Evolutionary conservation across 2,329 filamentous ascomycete genomes (phyloP).

Genomic region (Aspergillus novofumigatus): DNA sequence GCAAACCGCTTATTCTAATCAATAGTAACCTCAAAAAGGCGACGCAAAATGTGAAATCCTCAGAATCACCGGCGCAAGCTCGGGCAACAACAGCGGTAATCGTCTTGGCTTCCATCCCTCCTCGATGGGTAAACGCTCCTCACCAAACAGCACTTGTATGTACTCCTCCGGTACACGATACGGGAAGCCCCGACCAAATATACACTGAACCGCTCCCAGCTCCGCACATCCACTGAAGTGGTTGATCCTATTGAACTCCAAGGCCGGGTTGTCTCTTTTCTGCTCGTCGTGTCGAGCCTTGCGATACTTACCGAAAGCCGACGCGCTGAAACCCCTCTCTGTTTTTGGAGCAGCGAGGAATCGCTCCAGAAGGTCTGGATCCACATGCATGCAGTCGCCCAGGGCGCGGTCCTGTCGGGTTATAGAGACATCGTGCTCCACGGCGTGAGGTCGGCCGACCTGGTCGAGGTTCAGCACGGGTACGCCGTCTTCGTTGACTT

Average conservation of each 20-base stretch:
- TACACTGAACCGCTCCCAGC: conserved; percentile 5
- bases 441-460: conserved; percentile 12
- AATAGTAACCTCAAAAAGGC: conserved; percentile 5
- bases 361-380: conserved; percentile 2
- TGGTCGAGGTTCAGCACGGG: conserved; percentile 13
- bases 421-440: conserved; percentile 15
- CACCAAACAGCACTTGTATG: conserved; percentile 10
- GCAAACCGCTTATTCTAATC: neutral
- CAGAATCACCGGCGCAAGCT: conserved; percentile 4
- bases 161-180: conserved; percentile 11
- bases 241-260: conserved; percentile 4
- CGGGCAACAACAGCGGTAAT: conserved; percentile 6
- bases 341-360: neutral
- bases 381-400: conserved; percentile 9
- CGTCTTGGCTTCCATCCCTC: conserved; percentile 13
- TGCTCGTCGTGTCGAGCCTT: conserved; percentile 9
- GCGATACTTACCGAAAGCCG: conserved; percentile 7
- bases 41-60: conserved; percentile 11
- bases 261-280: conserved; percentile 1
- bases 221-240: conserved; percentile 11
- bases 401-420: conserved; percentile 14
- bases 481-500: conserved; percentile 6
- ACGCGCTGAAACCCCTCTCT: neutral
- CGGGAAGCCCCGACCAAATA: conserved; percentile 9
- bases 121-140: conserved; percentile 14